These are phyloP conservation scores for Globisporangium irregulare DNA, from an alignment of 352 stramenopile species.

Conservation along the genomic window DNA sequence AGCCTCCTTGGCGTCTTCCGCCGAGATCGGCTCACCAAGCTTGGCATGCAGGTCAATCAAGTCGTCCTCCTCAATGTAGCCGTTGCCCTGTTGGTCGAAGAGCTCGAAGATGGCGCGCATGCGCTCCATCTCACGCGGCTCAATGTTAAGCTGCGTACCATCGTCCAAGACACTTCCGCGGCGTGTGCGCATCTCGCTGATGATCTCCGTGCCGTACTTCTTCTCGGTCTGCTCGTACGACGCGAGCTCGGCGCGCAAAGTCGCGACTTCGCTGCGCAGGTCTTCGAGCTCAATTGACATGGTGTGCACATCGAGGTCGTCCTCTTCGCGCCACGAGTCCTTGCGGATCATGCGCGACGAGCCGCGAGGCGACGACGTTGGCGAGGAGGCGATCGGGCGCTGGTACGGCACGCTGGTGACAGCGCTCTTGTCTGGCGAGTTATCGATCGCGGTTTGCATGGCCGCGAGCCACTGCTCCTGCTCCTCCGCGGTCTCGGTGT, in stretches of 20 bases:
- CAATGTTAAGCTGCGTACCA: slow-evolving; percentile 73
- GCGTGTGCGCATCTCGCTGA: slow-evolving; percentile 44
- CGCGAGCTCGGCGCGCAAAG: slow-evolving; percentile 65
- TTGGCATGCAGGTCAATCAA: slow-evolving; percentile 79
- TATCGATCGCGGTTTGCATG: slow-evolving; percentile 74
- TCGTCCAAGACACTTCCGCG: slow-evolving; percentile 75
- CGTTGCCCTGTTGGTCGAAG: slow-evolving; percentile 79
- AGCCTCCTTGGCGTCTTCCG: slow-evolving; percentile 68
- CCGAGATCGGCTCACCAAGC: slow-evolving; percentile 77
- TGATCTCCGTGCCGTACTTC: slow-evolving; percentile 58
- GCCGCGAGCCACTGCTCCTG: slow-evolving; percentile 59
- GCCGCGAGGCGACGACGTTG: slow-evolving; percentile 48
- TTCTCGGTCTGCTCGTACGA: slow-evolving; percentile 82
- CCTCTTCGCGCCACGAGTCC: slow-evolving; percentile 80
- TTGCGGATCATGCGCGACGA: slow-evolving; percentile 43
- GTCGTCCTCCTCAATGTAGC: slow-evolving; percentile 76
- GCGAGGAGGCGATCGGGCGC: slow-evolving; percentile 66
- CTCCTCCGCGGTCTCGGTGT: slow-evolving; percentile 72
- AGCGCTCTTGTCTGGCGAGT: slow-evolving; percentile 62
- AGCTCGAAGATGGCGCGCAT: slow-evolving; percentile 85
- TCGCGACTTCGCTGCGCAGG: slow-evolving; percentile 65
- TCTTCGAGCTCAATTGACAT: slow-evolving; percentile 75
- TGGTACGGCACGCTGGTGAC: slow-evolving; percentile 59
- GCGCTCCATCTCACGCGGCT: slow-evolving; percentile 80
- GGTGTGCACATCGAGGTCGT: slow-evolving; percentile 51